phyloP scores from a whole-genome alignment of 1,284 basidiomycete species.

The Tilletia indica region DNA sequence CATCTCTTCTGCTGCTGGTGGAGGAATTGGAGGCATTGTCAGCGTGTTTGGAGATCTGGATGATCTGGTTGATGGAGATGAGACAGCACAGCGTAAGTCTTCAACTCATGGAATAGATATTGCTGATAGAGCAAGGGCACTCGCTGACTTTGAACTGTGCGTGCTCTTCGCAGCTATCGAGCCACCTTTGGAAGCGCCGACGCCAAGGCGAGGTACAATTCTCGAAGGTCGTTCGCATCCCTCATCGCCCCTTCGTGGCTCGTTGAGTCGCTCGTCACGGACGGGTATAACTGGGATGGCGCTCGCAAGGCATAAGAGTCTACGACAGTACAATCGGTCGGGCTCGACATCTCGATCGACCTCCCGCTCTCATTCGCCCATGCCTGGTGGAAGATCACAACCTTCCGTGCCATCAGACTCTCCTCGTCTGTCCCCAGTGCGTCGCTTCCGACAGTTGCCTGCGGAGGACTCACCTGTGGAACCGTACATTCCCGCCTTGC shows the following conservation, averaged over 20 bases:
- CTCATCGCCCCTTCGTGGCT: constrained; percentile 31
- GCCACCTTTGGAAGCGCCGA: constrained; percentile 18
- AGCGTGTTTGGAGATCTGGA: constrained; percentile 15
- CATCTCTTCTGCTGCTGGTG: not conserved
- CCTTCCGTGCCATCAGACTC: constrained; percentile 43
- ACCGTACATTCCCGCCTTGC: constrained; percentile 71
- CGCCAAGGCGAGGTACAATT: constrained; percentile 18
- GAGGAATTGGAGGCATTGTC: not conserved
- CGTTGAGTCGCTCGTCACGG: constrained; percentile 27
- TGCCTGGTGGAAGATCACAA: constrained; percentile 62
- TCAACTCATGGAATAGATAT: not conserved
- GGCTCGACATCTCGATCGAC: constrained; percentile 84
- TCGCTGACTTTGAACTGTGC: not conserved
- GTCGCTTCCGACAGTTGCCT: constrained; percentile 35
- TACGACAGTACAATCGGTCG: constrained; percentile 29
- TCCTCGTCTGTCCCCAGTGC: constrained; percentile 42
- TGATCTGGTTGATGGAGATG: constrained; percentile 22
- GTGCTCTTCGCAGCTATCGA: not conserved
- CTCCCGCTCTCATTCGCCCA: constrained; percentile 88
- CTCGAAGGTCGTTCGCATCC: constrained; percentile 23
- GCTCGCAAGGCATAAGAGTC: constrained; percentile 7
- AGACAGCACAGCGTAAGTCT: constrained; percentile 26
- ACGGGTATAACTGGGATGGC: not conserved
- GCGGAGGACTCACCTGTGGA: constrained; percentile 32
- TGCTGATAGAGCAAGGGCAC: not conserved